A percentile compares a stretch with the other conserved stretches of the same genome.
These are phyloP conservation scores for Cercophora samala DNA, from an alignment of 495 filamentous ascomycete genomes.

Conservation along the genomic window DNA sequence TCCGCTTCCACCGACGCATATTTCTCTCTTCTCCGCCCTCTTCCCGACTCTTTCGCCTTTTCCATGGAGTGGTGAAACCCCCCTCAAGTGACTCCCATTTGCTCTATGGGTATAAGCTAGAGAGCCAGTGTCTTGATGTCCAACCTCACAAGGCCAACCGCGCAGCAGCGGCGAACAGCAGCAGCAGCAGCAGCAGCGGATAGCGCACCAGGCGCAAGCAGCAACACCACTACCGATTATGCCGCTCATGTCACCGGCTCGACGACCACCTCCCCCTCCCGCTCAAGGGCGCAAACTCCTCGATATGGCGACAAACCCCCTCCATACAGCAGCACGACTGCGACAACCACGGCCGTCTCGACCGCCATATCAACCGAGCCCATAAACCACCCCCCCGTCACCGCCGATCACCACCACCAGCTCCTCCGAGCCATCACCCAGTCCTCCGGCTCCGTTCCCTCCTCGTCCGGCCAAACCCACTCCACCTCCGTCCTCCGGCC, in stretches of 20 bases:
- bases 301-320: not conserved
- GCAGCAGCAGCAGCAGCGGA: slow-evolving; percentile 7
- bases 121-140: slow-evolving; percentile 28
- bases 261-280: not conserved
- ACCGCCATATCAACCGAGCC: slow-evolving; percentile 3
- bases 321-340: not conserved
- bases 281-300: not conserved
- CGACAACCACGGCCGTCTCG: not conserved
- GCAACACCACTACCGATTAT: slow-evolving; percentile 12
- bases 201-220: slow-evolving; percentile 8
- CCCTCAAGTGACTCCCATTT: slow-evolving; percentile 4
- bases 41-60: not conserved
- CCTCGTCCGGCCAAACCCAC: slow-evolving; percentile 15
- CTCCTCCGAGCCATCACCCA: not conserved
- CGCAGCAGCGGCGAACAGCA: slow-evolving; percentile 28
- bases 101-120: slow-evolving; percentile 26
- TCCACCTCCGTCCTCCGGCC: slow-evolving; percentile 59
- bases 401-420: slow-evolving; percentile 5
- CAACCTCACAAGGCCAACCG: slow-evolving; percentile 31
- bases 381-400: slow-evolving; percentile 9
- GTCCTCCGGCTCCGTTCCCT: slow-evolving; percentile 65
- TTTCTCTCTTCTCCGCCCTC: not conserved
- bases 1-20: not conserved
- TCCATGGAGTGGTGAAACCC: not conserved
- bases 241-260: slow-evolving; percentile 5